phyloP scores from a whole-genome alignment of 1,284 basidiomycete species.

The Ceratobasidium theobromae region DNA sequence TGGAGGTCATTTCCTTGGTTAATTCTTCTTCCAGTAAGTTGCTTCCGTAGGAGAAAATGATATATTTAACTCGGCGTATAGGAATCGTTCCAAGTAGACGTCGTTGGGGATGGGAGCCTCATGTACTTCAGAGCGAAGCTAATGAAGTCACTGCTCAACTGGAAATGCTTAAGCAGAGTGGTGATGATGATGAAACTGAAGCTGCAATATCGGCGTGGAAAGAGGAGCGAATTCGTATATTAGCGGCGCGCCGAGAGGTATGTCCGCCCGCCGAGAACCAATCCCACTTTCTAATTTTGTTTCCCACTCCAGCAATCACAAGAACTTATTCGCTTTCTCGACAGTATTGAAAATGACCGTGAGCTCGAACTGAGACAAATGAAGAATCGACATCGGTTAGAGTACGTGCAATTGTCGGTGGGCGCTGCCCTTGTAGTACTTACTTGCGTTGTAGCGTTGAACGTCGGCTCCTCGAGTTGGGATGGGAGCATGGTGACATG shows the following conservation, averaged over 20 bases:
- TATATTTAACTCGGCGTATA: not conserved
- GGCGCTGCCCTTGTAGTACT: not conserved
- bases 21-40: not conserved
- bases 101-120: not conserved
- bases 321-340: not conserved
- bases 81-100: slow-evolving; percentile 11
- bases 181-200: not conserved
- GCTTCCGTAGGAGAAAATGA: not conserved
- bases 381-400: not conserved
- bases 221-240: too few relatives aligned
- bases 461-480: slow-evolving; percentile 20
- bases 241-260: not conserved
- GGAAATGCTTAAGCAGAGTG: not conserved
- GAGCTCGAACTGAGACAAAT: not conserved
- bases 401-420: not conserved
- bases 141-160: not conserved
- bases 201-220: not conserved
- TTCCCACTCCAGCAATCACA: not conserved
- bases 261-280: too few relatives aligned
- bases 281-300: not conserved
- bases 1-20: not conserved
- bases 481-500: slow-evolving; percentile 33
- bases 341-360: not conserved
- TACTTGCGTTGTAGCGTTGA: not conserved
- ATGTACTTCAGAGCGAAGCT: not conserved